Conservation (phyloP, 257 asterid genomes). For the Penstemon barbatus region DNA sequence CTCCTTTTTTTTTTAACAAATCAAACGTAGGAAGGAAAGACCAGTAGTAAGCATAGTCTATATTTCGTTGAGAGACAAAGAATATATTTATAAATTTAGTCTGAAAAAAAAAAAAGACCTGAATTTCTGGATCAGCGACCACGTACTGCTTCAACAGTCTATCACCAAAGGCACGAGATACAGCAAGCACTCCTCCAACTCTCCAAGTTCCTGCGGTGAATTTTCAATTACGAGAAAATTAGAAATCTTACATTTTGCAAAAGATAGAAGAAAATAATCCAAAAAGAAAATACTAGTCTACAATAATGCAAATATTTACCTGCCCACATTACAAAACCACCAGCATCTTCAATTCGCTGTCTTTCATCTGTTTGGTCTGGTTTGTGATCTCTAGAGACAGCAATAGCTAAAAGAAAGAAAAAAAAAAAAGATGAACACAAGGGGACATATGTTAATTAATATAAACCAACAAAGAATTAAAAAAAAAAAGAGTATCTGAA, state of each 20-base stretch:
- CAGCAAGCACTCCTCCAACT: conserved; percentile 99
- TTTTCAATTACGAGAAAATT: background rate
- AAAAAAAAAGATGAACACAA: conserved; percentile 13
- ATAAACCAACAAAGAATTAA: background rate
- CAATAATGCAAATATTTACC: conserved; percentile 39
- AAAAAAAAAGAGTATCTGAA: background rate
- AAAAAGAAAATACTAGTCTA: background rate
- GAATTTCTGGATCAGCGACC: conserved; percentile 96
- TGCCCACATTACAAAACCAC: conserved; percentile 99
- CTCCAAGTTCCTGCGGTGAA: conserved; percentile 87
- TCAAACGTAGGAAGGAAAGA: background rate
- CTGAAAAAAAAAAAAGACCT: conserved; percentile 40
- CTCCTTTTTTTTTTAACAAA: conserved; percentile 48
- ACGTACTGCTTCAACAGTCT: conserved; percentile 82
- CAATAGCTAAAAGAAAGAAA: conserved; percentile 64
- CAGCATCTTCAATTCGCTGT: conserved; percentile 94
- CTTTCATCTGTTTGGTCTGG: conserved; percentile 97
- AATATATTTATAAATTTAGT: no score
- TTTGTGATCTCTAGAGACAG: conserved; percentile 93
- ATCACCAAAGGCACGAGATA: conserved; percentile 98
- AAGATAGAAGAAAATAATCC: background rate
- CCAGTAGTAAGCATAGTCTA: no score
- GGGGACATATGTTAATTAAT: background rate
- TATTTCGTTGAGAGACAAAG: background rate
- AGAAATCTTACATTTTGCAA: background rate